Evolutionary conservation across 805 yeast species (phyloP).

Genomic region (Allodekkera sacchari): DNA sequence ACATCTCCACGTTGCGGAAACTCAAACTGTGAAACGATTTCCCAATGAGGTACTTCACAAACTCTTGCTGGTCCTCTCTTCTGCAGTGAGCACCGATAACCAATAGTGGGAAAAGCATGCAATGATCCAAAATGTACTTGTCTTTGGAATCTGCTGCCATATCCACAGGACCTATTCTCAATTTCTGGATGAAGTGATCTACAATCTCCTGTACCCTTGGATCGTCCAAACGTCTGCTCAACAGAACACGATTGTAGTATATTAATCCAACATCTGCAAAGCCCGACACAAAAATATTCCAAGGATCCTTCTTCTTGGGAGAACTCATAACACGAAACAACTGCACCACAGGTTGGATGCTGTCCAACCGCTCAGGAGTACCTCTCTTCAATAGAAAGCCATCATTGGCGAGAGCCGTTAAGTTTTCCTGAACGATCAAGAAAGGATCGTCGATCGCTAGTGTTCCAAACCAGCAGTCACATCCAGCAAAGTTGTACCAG

Average conservation of each 20-base stretch:
- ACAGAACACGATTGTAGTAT: constrained; percentile 14
- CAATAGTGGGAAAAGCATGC: constrained; percentile 19
- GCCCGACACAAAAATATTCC: constrained; percentile 11
- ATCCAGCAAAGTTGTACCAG: constrained; percentile 15
- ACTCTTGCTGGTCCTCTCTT: constrained; percentile 7
- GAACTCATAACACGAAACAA: neutral
- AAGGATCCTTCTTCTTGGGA: neutral
- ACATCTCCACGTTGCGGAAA: constrained; percentile 14
- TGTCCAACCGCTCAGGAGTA: too few relatives aligned
- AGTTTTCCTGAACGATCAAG: constrained; percentile 22
- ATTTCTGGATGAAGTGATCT: constrained; percentile 7
- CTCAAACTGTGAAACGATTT: constrained; percentile 11
- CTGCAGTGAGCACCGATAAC: constrained; percentile 18
- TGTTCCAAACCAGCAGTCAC: constrained; percentile 24
- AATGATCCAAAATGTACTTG: constrained; percentile 14
- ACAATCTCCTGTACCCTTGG: constrained; percentile 11
- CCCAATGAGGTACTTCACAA: constrained; percentile 8
- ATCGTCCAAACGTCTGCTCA: constrained; percentile 5
- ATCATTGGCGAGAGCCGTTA: constrained; percentile 10
- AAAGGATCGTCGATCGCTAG: constrained; percentile 18
- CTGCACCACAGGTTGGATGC: too few relatives aligned
- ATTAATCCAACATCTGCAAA: constrained; percentile 18
- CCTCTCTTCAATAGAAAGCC: constrained; percentile 5
- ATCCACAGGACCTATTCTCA: constrained; percentile 2
- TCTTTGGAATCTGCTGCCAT: neutral